Percentiles rank a stretch among this genome's conserved stretches.
Evolutionary conservation across 352 stramenopile genomes (phyloP).

Genomic region (Aphanomyces euteiches): DNA sequence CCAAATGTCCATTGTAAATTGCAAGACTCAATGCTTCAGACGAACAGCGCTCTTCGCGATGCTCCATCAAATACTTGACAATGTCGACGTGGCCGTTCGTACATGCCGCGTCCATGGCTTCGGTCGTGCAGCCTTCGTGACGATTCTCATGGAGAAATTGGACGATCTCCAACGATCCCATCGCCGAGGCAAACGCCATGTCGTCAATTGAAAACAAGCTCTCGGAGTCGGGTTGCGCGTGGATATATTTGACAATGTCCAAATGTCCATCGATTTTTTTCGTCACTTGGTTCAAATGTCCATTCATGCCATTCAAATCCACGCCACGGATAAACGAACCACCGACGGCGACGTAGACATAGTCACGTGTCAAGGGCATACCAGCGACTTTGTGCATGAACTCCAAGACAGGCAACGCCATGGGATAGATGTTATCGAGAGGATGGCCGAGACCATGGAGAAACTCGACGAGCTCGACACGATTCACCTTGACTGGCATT

Average conservation of each 20-base stretch:
- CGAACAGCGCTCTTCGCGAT: background rate
- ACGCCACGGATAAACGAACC: background rate
- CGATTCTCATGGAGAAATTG: background rate
- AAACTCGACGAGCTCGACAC: background rate
- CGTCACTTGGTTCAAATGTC: background rate
- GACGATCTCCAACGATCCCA: too few species aligned
- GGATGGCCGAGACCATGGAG: background rate
- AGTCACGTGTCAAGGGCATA: background rate
- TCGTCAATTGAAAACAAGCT: too few species aligned
- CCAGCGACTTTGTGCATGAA: background rate
- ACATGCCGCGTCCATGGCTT: background rate
- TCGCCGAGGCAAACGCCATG: too few species aligned
- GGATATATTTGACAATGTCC: background rate
- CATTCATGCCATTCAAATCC: background rate
- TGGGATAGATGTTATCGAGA: background rate
- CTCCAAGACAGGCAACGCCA: background rate
- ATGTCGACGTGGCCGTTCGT: background rate
- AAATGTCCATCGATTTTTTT: background rate
- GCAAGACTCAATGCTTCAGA: background rate
- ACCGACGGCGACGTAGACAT: background rate
- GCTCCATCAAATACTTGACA: background rate
- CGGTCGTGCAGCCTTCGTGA: background rate
- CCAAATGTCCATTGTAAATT: background rate
- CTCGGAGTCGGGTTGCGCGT: too few species aligned
- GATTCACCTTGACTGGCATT: background rate